Evolutionary conservation across 2,329 filamentous ascomycete genomes (phyloP).

Genomic region (Diaporthe nobilis): DNA sequence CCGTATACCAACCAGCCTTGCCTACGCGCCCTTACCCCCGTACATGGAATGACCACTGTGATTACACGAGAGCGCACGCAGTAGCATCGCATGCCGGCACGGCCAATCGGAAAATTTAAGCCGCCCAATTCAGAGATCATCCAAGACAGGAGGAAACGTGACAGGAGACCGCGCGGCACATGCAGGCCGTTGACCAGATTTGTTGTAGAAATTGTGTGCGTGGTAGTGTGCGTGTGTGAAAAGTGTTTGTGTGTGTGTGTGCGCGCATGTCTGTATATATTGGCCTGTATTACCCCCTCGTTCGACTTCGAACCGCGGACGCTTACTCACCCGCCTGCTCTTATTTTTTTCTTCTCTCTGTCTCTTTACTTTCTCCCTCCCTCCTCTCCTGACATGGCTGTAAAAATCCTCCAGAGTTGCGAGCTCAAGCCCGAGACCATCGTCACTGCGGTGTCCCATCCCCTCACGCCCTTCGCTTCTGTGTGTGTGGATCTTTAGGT

Average conservation of each 20-base stretch:
- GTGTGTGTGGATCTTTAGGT: too few species aligned
- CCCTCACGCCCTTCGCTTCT: neutral
- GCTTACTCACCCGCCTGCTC: conserved; percentile 4
- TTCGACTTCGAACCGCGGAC: neutral
- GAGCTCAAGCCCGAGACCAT: neutral
- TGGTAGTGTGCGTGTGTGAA: neutral
- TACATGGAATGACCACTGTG: neutral
- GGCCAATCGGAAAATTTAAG: conserved; percentile 32
- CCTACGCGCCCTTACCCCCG: conserved; percentile 26
- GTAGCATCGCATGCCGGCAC: conserved; percentile 35
- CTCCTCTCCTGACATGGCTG: neutral
- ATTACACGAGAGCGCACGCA: conserved; percentile 29
- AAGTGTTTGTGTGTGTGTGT: neutral
- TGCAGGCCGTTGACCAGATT: conserved; percentile 9
- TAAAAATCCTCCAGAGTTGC: neutral
- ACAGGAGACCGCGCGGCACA: conserved; percentile 33
- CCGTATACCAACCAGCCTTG: neutral
- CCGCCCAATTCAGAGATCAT: conserved; percentile 19
- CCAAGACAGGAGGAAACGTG: conserved; percentile 30
- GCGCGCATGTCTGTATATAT: conserved; percentile 27
- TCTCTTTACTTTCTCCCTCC: neutral
- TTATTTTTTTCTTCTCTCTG: neutral
- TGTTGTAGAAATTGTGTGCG: neutral
- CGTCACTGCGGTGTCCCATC: neutral
- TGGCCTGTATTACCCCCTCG: conserved; percentile 31